These are phyloP conservation scores for Hypoxylon lenormandii DNA, from an alignment of 495 filamentous ascomycete genomes.

Conservation along the genomic window DNA sequence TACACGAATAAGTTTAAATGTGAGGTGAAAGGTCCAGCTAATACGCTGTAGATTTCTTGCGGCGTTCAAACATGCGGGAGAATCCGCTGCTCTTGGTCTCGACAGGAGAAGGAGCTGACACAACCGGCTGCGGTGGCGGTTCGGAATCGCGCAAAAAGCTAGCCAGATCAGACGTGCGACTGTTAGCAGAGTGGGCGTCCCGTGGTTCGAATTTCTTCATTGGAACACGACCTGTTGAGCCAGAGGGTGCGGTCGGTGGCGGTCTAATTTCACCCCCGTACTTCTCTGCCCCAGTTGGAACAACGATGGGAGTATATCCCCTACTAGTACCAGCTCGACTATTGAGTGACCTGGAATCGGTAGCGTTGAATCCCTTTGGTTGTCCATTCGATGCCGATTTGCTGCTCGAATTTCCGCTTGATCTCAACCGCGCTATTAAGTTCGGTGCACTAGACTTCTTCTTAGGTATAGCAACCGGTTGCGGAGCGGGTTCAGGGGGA, in stretches of 20 bases:
- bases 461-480: slow-evolving; percentile 62
- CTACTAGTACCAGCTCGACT: slow-evolving; percentile 52
- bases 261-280: slow-evolving; percentile 45
- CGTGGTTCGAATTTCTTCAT: slow-evolving; percentile 68
- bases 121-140: slow-evolving; percentile 66
- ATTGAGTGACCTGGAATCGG: slow-evolving; percentile 50
- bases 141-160: slow-evolving; percentile 82
- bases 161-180: slow-evolving; percentile 76
- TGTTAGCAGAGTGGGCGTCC: slow-evolving; percentile 58
- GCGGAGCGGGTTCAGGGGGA: slow-evolving; percentile 66
- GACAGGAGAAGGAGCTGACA: slow-evolving; percentile 25
- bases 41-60: slow-evolving; percentile 50
- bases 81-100: slow-evolving; percentile 48
- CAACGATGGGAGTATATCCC: slow-evolving; percentile 63
- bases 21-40: slow-evolving; percentile 14
- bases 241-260: slow-evolving; percentile 33
- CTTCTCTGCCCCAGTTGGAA: slow-evolving; percentile 50
- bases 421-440: slow-evolving; percentile 71
- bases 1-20: slow-evolving; percentile 26
- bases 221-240: slow-evolving; percentile 51
- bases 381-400: slow-evolving; percentile 38
- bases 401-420: slow-evolving; percentile 55
- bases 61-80: slow-evolving; percentile 51
- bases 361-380: slow-evolving; percentile 45
- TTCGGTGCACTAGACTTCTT: slow-evolving; percentile 71